These are phyloP conservation scores for Torrubiellomyces zombiae DNA, from an alignment of 2,329 filamentous ascomycete species.

Conservation along the genomic window DNA sequence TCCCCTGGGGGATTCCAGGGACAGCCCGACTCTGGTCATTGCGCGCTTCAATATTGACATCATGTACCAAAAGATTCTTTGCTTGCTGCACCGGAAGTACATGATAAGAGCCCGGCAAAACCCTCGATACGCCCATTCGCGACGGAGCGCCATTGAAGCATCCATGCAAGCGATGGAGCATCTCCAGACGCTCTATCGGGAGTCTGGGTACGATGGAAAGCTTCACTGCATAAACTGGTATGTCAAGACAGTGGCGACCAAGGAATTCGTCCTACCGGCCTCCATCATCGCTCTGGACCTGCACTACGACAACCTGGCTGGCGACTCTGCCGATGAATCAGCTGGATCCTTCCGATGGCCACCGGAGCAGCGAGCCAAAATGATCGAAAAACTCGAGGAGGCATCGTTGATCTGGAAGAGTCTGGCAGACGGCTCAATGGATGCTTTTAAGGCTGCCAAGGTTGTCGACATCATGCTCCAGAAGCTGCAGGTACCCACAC, in stretches of 20 bases:
- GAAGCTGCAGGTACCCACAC: slow-evolving; percentile 39
- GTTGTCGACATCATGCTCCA: slow-evolving; percentile 72
- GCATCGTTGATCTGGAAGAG: slow-evolving; percentile 68
- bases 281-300: slow-evolving; percentile 75
- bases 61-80: slow-evolving; percentile 76
- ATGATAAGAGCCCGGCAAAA: slow-evolving; percentile 63
- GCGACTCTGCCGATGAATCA: slow-evolving; percentile 19
- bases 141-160: slow-evolving; percentile 70
- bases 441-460: slow-evolving; percentile 73
- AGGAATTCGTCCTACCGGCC: slow-evolving; percentile 73
- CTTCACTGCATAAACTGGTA: slow-evolving; percentile 62
- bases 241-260: slow-evolving; percentile 61
- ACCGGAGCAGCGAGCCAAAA: slow-evolving; percentile 47
- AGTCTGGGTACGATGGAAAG: slow-evolving; percentile 56
- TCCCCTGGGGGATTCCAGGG: slow-evolving; percentile 56
- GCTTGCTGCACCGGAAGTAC: slow-evolving; percentile 78
- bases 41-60: slow-evolving; percentile 73
- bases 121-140: slow-evolving; percentile 66
- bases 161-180: slow-evolving; percentile 68
- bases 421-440: slow-evolving; percentile 62
- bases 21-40: slow-evolving; percentile 73
- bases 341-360: slow-evolving; percentile 39
- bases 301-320: slow-evolving; percentile 45
- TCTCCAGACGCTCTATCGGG: slow-evolving; percentile 57
- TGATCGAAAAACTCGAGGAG: slow-evolving; percentile 58